Conservation (phyloP, 257 asterid genomes). For the Nicotiana undulata region DNA sequence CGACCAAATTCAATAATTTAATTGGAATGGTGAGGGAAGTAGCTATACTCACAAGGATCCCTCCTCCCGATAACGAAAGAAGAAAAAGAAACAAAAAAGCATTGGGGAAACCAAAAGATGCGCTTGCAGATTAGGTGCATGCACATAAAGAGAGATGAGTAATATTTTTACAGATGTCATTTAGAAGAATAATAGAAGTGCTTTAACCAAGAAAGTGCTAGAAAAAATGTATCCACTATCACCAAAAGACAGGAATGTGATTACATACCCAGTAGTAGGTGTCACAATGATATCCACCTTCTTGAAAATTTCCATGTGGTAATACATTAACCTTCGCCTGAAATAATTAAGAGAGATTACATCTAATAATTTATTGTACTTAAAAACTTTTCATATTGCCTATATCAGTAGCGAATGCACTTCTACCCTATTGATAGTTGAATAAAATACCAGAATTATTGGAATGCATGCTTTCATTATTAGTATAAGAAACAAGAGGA, state of each 20-base stretch:
- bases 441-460: neutral
- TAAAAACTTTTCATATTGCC: neutral
- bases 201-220: neutral
- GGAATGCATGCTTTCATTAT: neutral
- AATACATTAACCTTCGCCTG: slow-evolving; percentile 84
- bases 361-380: neutral
- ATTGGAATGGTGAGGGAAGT: neutral
- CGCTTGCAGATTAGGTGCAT: neutral
- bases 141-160: neutral
- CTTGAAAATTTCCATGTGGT: slow-evolving; percentile 63
- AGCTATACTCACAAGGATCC: neutral
- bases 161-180: neutral
- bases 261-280: slow-evolving; percentile 84
- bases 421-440: neutral
- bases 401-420: neutral
- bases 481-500: neutral
- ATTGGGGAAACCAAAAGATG: neutral
- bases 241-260: neutral
- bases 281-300: slow-evolving; percentile 87
- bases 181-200: neutral
- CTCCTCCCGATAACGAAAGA: neutral
- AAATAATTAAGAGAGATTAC: slow-evolving; percentile 11
- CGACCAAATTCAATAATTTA: neutral
- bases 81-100: neutral
- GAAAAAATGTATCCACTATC: neutral